Evolutionary conservation across 2,329 filamentous ascomycete species (phyloP).

Genomic region (Sporothrix sp.): DNA sequence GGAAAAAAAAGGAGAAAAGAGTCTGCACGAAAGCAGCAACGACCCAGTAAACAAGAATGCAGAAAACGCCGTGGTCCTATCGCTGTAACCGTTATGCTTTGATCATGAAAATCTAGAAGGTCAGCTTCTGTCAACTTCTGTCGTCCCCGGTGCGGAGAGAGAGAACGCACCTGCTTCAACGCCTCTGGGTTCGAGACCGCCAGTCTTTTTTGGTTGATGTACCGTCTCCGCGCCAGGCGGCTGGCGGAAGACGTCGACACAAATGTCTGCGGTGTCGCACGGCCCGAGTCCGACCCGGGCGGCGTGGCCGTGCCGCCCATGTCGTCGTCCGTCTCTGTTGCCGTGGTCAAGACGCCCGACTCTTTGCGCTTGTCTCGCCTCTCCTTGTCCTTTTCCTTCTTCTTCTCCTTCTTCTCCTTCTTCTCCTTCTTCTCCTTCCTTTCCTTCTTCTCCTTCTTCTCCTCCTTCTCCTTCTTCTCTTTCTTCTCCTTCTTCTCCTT

Average conservation of each 20-base stretch:
- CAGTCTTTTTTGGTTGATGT: conserved; percentile 81
- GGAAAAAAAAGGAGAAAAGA: neutral
- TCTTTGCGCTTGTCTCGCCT: conserved; percentile 25
- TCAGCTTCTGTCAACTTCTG: neutral
- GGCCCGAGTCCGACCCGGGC: conserved; percentile 26
- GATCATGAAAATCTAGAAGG: conserved; percentile 18
- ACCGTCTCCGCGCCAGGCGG: conserved; percentile 66
- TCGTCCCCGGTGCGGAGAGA: neutral
- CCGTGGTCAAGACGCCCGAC: conserved; percentile 20
- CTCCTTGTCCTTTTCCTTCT: conserved; percentile 17
- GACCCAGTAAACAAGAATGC: neutral
- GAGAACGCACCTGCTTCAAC: conserved; percentile 65
- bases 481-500: conserved; percentile 24
- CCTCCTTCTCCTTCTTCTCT: conserved; percentile 24
- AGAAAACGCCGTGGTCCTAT: conserved; percentile 6
- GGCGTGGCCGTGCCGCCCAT: conserved; percentile 27
- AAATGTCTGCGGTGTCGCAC: neutral
- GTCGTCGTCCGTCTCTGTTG: conserved; percentile 26
- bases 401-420: conserved; percentile 21
- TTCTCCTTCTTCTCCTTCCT: conserved; percentile 20
- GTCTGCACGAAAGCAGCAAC: neutral
- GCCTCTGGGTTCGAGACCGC: conserved; percentile 73
- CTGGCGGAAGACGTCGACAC: conserved; percentile 41
- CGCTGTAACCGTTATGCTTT: conserved; percentile 14
- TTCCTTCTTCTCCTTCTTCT: conserved; percentile 24